Base-by-base conservation (phyloP, 192 early-diverging fungal species). In the Coemansia sp. region DNA sequence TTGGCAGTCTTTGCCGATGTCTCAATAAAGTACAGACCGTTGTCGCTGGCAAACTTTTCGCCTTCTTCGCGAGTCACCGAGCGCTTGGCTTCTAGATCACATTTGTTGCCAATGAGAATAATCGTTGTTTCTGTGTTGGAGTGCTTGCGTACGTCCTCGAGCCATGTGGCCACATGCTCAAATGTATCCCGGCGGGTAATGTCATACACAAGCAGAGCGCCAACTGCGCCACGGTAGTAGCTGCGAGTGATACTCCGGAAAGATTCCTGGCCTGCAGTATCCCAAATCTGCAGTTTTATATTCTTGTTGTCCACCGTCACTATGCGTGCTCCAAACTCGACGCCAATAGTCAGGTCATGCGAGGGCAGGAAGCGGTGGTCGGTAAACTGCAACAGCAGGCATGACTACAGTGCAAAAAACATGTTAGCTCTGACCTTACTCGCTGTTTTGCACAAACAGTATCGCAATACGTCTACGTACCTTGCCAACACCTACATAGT, bases 231-330 rank as follows among this genome's bases (percentile, higher is more conserved):
- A 64, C 88, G 85, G 66, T 93, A 93, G 81, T 93, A 93, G 72
- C 88, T 91, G 60, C 90, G 78, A 20, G 91, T 93, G 61, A 93
- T 93, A 68, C 89, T 91, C 60, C 91, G 82, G 75, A 93, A 93
- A 8, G 89, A 91, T 63, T 93, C 91, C 76, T 93, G 91, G 49
- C 91, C 91, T 23, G 91, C 91, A 71, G 94, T 94, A 65, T 95
- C 94, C 95, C 95, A 97, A 59, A 96, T 93, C 68, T 96, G 92
- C 11, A 96, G 84, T 76, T 94, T 94, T 68, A 96, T 88, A 66
- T 87, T 83, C 64, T 92, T 94, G 53, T 87, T 87, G 60, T 90
- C 87, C 14, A 86, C 87, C 34, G 62, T 84, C 51, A 93, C 87
- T 60, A 93, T 89, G 25, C 88, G 86, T 36, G 91, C 86, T 34